Evolutionary conservation across 768 basidiomycete genomes (phyloP).

Genomic region (Kwoniella sp.): DNA sequence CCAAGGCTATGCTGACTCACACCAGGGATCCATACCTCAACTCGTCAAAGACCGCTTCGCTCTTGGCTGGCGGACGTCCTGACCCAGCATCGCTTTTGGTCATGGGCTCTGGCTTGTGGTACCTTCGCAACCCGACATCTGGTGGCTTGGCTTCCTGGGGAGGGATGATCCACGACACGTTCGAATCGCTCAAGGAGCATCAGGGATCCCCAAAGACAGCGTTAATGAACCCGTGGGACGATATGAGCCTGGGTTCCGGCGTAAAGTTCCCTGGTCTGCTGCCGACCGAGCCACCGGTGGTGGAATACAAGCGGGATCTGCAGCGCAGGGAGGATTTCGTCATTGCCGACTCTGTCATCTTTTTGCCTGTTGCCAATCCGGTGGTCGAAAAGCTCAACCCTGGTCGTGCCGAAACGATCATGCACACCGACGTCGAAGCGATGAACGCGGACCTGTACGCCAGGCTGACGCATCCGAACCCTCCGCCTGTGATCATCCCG

Average conservation of each 20-base stretch:
- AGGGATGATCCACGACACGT: constrained; percentile 63
- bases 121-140: constrained; percentile 69
- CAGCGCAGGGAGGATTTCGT: constrained; percentile 15
- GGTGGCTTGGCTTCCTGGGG: constrained; percentile 78
- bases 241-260: constrained; percentile 28
- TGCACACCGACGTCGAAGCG: constrained; percentile 72
- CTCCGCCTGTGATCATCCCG: constrained; percentile 59
- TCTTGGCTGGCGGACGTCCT: constrained; percentile 50
- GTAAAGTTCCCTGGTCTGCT: constrained; percentile 23
- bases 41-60: constrained; percentile 56
- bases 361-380: constrained; percentile 73
- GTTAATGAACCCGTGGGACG: constrained; percentile 38
- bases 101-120: constrained; percentile 84
- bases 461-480: constrained; percentile 55
- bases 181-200: constrained; percentile 52
- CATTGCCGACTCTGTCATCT: constrained; percentile 69
- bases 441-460: constrained; percentile 85
- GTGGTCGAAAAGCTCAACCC: constrained; percentile 63
- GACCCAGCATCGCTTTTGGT: constrained; percentile 64
- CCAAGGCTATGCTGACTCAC: neutral
- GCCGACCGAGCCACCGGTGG: constrained; percentile 1
- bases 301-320: constrained; percentile 4
- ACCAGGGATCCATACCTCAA: constrained; percentile 82
- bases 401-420: constrained; percentile 66
- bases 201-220: constrained; percentile 41